A percentile compares a stretch with the other conserved stretches of the same genome.
Conservation (phyloP, 164 flowering plant species). For the Santalum album region DNA sequence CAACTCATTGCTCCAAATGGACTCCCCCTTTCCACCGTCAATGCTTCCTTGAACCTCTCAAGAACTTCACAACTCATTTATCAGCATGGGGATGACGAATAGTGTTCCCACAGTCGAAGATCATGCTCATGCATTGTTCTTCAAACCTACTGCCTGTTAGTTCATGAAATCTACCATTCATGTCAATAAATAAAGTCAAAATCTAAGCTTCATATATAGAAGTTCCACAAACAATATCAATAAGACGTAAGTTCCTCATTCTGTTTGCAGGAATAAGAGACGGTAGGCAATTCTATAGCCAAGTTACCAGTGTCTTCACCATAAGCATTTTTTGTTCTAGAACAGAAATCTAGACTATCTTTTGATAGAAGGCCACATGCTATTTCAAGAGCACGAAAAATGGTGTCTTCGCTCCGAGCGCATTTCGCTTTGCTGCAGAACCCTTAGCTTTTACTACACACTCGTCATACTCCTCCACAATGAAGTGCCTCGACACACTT, state of each 20-base stretch:
- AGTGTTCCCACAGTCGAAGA: constrained; percentile 11
- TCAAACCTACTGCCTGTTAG: constrained; percentile 8
- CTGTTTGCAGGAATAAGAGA: constrained; percentile 20
- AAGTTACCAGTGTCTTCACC: constrained; percentile 15
- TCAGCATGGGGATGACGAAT: constrained; percentile 19
- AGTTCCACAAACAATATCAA: no score
- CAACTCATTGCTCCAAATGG: constrained; percentile 4
- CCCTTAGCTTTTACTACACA: constrained; percentile 77
- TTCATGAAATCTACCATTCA: no score
- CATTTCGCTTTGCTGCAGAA: constrained; percentile 53
- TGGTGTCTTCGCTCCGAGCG: constrained; percentile 86
- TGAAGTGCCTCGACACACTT: constrained; percentile 84
- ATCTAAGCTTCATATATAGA: no score
- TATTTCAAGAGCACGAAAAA: constrained; percentile 78
- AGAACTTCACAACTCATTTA: constrained; percentile 25
- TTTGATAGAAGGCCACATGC: constrained; percentile 38
- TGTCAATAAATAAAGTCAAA: no score
- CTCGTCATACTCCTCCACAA: constrained; percentile 79
- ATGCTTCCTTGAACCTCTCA: constrained; percentile 19
- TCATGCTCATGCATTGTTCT: constrained; percentile 14
- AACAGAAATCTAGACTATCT: constrained; percentile 19
- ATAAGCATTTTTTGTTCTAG: constrained; percentile 15
- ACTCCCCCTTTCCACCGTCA: constrained; percentile 14
- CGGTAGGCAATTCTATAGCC: constrained; percentile 19
- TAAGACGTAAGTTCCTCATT: no score